These are phyloP conservation scores for Cyphellophora attinorum DNA, from an alignment of 2,329 filamentous ascomycete species.

Conservation along the genomic window DNA sequence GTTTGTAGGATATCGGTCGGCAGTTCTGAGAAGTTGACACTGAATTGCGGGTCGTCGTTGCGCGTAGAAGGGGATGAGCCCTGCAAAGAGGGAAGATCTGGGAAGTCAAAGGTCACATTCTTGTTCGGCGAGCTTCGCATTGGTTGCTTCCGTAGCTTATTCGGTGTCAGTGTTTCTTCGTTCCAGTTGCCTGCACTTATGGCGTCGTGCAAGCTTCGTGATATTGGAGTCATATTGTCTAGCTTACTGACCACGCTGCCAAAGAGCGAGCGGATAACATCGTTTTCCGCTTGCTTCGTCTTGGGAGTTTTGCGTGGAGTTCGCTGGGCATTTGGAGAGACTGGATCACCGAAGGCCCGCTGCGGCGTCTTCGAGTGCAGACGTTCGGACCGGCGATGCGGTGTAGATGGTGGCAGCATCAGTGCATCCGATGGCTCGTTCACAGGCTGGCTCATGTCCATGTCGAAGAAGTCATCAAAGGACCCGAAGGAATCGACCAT, in stretches of 20 bases:
- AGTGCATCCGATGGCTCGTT: slow-evolving; percentile 42
- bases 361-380: slow-evolving; percentile 17
- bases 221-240: slow-evolving; percentile 18
- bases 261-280: slow-evolving; percentile 11
- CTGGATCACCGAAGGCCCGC: slow-evolving; percentile 13
- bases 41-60: slow-evolving; percentile 6
- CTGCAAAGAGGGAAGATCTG: slow-evolving; percentile 22
- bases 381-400: slow-evolving; percentile 19
- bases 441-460: slow-evolving; percentile 62
- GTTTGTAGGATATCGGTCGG: slow-evolving; percentile 19
- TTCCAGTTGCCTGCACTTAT: not conserved
- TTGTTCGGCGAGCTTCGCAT: slow-evolving; percentile 37
- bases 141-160: slow-evolving; percentile 4
- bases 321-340: slow-evolving; percentile 23
- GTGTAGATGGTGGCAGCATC: slow-evolving; percentile 26
- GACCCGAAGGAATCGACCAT: slow-evolving; percentile 1
- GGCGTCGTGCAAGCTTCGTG: slow-evolving; percentile 16
- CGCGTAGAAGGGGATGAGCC: slow-evolving; percentile 14
- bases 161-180: slow-evolving; percentile 5
- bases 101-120: slow-evolving; percentile 25
- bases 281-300: slow-evolving; percentile 7
- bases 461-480: slow-evolving; percentile 40
- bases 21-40: slow-evolving; percentile 15
- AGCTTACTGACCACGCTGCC: slow-evolving; percentile 12
- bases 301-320: slow-evolving; percentile 16